Percentiles rank a stretch among this genome's conserved stretches.
Conservation (phyloP, 768 basidiomycete species). For the Boletus bicolor region DNA sequence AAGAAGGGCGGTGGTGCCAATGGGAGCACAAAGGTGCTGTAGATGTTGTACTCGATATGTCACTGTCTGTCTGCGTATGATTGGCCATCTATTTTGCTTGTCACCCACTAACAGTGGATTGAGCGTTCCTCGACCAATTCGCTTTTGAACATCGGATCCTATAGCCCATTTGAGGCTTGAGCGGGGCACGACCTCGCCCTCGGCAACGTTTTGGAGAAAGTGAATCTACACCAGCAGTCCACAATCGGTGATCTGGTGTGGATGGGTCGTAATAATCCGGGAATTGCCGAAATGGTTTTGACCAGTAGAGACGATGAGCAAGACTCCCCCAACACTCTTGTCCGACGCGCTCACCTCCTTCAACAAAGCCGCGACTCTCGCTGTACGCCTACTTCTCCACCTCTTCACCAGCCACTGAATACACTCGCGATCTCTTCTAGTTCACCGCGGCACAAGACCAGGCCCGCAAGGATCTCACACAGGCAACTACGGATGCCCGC, state of each 20-base stretch:
- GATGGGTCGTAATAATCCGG: background rate
- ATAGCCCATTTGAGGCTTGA: background rate
- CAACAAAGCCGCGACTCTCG: constrained; percentile 38
- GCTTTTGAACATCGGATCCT: constrained; percentile 14
- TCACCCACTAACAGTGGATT: constrained; percentile 17
- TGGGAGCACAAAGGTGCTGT: constrained; percentile 33
- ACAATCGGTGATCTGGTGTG: no score
- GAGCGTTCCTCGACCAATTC: constrained; percentile 20
- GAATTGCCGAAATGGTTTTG: constrained; percentile 21
- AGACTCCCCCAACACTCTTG: constrained; percentile 35
- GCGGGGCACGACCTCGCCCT: background rate
- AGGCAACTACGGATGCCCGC: constrained; percentile 43
- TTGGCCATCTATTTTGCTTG: constrained; percentile 17
- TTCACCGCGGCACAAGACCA: constrained; percentile 56
- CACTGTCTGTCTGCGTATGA: constrained; percentile 4
- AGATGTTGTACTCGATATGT: constrained; percentile 16
- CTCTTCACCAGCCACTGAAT: background rate
- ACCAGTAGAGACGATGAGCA: constrained; percentile 24
- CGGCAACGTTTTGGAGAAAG: no score
- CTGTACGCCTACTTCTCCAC: constrained; percentile 30
- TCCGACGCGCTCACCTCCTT: constrained; percentile 42
- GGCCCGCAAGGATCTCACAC: constrained; percentile 50
- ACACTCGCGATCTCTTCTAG: constrained; percentile 30
- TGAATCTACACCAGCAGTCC: no score
- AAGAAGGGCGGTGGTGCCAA: constrained; percentile 50